Percentiles rank a stretch among this genome's conserved stretches.
Conservation (phyloP, 2,329 filamentous ascomycete genomes). For the Teratosphaeriaceae sp. region DNA sequence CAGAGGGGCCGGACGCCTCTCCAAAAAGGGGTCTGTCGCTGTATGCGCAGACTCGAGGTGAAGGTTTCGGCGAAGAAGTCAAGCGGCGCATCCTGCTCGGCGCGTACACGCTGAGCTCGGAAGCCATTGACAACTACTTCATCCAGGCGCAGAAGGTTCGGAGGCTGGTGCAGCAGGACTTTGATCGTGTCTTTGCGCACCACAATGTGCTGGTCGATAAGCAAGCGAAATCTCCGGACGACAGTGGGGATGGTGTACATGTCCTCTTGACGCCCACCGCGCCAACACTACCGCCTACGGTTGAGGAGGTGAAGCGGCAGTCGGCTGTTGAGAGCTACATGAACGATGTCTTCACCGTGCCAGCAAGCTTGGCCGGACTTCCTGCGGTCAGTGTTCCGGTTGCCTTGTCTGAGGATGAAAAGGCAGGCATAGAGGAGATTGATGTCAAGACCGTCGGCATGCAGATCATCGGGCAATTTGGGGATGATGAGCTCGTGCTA, state of each 20-base stretch:
- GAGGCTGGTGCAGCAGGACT: slow-evolving; percentile 76
- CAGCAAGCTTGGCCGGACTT: slow-evolving; percentile 83
- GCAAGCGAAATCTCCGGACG: not conserved
- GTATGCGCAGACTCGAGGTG: slow-evolving; percentile 68
- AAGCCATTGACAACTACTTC: slow-evolving; percentile 94
- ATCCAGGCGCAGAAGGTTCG: slow-evolving; percentile 86
- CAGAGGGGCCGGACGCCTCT: slow-evolving; percentile 44
- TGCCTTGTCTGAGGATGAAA: slow-evolving; percentile 24
- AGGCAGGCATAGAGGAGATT: slow-evolving; percentile 14
- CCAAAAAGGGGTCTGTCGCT: slow-evolving; percentile 36
- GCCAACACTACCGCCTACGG: slow-evolving; percentile 63
- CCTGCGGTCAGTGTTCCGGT: slow-evolving; percentile 82
- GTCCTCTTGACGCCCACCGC: slow-evolving; percentile 84
- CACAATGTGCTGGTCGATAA: slow-evolving; percentile 58
- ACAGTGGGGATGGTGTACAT: slow-evolving; percentile 64
- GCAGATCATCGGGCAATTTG: slow-evolving; percentile 76
- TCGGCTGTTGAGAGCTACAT: slow-evolving; percentile 68
- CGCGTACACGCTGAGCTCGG: slow-evolving; percentile 81
- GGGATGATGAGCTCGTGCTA: slow-evolving; percentile 62
- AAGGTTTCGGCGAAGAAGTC: slow-evolving; percentile 77
- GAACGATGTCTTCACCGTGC: slow-evolving; percentile 94
- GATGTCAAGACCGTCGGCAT: slow-evolving; percentile 50
- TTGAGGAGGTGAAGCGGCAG: slow-evolving; percentile 52
- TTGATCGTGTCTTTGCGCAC: slow-evolving; percentile 67
- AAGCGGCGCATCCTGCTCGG: slow-evolving; percentile 81